A percentile compares a stretch with the other conserved stretches of the same genome.
Evolutionary conservation across 768 basidiomycete species (phyloP).

Genomic region (Hygrocybe coccinea): DNA sequence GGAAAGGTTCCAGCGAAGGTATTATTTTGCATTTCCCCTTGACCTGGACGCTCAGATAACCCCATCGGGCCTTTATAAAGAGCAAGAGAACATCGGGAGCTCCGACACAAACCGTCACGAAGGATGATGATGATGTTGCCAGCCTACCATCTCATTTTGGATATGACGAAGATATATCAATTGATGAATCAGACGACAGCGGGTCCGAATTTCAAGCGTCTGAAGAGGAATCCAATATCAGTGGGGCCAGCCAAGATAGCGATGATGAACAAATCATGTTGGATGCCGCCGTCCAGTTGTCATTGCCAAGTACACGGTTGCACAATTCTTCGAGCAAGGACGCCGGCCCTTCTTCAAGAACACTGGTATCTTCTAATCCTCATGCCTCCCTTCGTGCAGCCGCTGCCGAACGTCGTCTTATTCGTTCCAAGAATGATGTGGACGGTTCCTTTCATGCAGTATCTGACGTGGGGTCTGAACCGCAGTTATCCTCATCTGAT

Average conservation of each 20-base stretch:
- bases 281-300: conserved; percentile 50
- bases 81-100: conserved; percentile 32
- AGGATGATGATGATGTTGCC: conserved; percentile 27
- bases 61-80: conserved; percentile 24
- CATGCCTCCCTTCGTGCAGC: conserved; percentile 43
- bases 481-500: conserved; percentile 19
- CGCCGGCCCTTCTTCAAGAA: conserved; percentile 35
- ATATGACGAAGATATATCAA: conserved; percentile 33
- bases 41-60: not conserved
- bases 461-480: conserved; percentile 20
- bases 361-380: conserved; percentile 33
- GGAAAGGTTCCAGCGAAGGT: conserved; percentile 20
- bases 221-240: conserved; percentile 13
- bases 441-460: conserved; percentile 27
- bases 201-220: conserved; percentile 58
- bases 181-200: conserved; percentile 51
- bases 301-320: conserved; percentile 37
- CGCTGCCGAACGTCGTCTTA: conserved; percentile 52
- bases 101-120: conserved; percentile 23
- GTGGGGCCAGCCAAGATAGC: conserved; percentile 12
- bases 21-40: conserved; percentile 4
- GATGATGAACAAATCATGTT: conserved; percentile 52
- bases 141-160: conserved; percentile 32
- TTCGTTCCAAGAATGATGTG: conserved; percentile 26
- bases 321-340: conserved; percentile 23